Conservation (phyloP, 176 grass and related monocot genomes). For the bread wheat (Triticum aestivum) region DNA sequence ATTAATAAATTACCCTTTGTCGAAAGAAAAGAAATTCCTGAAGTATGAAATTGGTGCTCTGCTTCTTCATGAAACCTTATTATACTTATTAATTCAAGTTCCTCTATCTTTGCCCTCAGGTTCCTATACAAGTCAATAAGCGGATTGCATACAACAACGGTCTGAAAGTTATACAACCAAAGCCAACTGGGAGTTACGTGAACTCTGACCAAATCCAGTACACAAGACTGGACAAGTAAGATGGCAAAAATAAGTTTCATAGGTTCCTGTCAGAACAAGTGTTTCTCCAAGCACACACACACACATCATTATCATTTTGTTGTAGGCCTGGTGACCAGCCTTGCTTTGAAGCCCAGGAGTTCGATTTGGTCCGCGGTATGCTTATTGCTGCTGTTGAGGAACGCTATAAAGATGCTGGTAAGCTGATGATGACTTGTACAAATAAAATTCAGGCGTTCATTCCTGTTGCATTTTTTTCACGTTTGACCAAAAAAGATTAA, state of each 20-base stretch:
- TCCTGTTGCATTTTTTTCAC: neutral
- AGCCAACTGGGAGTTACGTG: slow-evolving; percentile 30
- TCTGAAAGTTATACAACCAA: slow-evolving; percentile 74
- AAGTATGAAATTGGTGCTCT: slow-evolving; percentile 3
- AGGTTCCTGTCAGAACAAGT: neutral
- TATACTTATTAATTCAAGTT: slow-evolving; percentile 9
- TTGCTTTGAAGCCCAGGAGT: slow-evolving; percentile 71
- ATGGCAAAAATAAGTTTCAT: neutral
- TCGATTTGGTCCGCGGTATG: slow-evolving; percentile 81
- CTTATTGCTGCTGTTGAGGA: slow-evolving; percentile 84
- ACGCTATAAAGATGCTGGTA: slow-evolving; percentile 95
- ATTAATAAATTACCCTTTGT: no score
- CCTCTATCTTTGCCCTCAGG: slow-evolving; percentile 32
- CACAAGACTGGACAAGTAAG: slow-evolving; percentile 70
- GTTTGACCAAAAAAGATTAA: neutral
- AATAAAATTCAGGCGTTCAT: neutral
- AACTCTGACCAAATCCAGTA: slow-evolving; percentile 37
- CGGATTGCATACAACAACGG: slow-evolving; percentile 78
- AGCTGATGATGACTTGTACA: neutral
- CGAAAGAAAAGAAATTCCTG: neutral
- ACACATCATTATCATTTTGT: slow-evolving; percentile 11
- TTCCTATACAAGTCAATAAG: slow-evolving; percentile 93
- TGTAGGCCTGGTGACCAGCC: slow-evolving; percentile 58
- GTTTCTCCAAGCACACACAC: neutral
- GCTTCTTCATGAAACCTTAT: slow-evolving; percentile 18